phyloP scores from a whole-genome alignment of 352 stramenopile genomes.

The Phytopythium vexans region DNA sequence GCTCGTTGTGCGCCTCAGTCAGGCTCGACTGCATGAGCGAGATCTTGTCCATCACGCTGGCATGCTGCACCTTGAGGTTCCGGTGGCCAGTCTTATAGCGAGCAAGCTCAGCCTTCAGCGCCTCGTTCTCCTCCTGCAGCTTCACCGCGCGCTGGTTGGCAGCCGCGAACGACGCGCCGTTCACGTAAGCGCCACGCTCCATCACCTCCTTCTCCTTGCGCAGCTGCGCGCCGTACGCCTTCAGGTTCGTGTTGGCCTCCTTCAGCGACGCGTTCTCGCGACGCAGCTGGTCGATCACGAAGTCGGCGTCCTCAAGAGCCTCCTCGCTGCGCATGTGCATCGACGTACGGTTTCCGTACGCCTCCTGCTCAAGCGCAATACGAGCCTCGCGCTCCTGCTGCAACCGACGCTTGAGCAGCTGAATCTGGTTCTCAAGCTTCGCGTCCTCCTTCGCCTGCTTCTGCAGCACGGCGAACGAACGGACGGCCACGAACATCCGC shows the following conservation, averaged over 20 bases:
- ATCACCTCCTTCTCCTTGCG: constrained; percentile 90
- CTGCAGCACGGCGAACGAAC: constrained; percentile 67
- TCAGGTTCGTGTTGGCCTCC: constrained; percentile 81
- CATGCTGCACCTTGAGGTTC: constrained; percentile 78
- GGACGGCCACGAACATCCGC: constrained; percentile 77
- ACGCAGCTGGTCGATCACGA: constrained; percentile 83
- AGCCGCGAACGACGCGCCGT: constrained; percentile 80
- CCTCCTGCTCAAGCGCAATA: constrained; percentile 76
- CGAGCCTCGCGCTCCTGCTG: constrained; percentile 87
- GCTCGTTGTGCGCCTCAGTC: constrained; percentile 68
- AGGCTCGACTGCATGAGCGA: constrained; percentile 72
- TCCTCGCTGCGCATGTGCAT: constrained; percentile 81
- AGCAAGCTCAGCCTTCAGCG: constrained; percentile 66
- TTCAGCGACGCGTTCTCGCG: constrained; percentile 81
- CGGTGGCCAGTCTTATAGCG: constrained; percentile 85
- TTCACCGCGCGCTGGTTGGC: constrained; percentile 84
- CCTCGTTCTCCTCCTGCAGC: constrained; percentile 82
- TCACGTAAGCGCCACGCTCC: constrained; percentile 85
- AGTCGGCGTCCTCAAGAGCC: constrained; percentile 71
- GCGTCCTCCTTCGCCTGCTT: constrained; percentile 91
- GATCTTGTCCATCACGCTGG: constrained; percentile 80
- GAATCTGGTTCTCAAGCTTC: constrained; percentile 96
- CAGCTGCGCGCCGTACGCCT: constrained; percentile 75
- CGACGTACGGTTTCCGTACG: constrained; percentile 59
- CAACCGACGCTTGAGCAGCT: constrained; percentile 89